These are phyloP conservation scores for Flaveria sonorensis DNA, from an alignment of 129 eudicot genomes.

Conservation along the genomic window DNA sequence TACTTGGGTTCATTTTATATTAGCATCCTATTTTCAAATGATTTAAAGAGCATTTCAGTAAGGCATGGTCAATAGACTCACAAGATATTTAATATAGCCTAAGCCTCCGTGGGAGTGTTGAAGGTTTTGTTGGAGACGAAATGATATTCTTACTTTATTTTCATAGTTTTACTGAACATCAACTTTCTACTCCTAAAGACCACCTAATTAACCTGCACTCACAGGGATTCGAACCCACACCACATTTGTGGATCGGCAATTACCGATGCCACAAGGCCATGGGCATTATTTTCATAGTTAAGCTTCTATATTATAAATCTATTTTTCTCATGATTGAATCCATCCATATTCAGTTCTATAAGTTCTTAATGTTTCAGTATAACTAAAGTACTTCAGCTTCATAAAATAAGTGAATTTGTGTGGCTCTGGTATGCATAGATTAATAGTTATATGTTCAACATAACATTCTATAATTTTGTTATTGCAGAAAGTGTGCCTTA, in stretches of 20 bases:
- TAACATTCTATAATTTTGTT: constrained; percentile 19
- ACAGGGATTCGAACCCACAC: too few relatives aligned
- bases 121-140: constrained; percentile 11
- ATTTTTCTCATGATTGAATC: too few relatives aligned
- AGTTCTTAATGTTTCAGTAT: too few relatives aligned
- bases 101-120: background rate
- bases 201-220: too few relatives aligned
- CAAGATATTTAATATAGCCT: background rate
- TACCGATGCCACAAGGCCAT: too few relatives aligned
- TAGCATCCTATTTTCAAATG: background rate
- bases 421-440: constrained; percentile 3
- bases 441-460: constrained; percentile 14
- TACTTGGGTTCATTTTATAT: background rate
- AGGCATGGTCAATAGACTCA: background rate
- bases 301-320: too few relatives aligned
- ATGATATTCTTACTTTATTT: background rate
- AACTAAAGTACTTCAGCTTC: background rate
- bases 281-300: too few relatives aligned
- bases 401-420: background rate
- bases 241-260: too few relatives aligned
- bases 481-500: constrained; percentile 93
- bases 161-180: background rate
- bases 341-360: too few relatives aligned
- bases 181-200: too few relatives aligned
- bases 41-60: background rate